Base-by-base conservation (phyloP, 768 basidiomycete species). In the Dendrothele bispora region DNA sequence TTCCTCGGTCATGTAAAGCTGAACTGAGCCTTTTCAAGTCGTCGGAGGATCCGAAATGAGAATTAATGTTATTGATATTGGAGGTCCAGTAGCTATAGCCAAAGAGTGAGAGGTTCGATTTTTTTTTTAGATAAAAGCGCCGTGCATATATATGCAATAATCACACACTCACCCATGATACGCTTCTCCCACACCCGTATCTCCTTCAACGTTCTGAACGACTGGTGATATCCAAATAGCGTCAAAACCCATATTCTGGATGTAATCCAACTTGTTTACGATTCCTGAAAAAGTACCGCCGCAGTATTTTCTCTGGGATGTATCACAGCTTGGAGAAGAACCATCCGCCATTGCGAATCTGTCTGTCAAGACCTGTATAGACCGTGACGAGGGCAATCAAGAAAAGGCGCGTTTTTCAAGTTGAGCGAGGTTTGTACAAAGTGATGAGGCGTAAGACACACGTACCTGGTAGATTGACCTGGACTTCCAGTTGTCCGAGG, bases 151-250 rank as follows among this genome's bases (percentile, higher is more conserved):
- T 15, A 10, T 20, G 18, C 10, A 12, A 25, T 8, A 30, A 41
- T 0, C 11, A 26, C 10, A 3, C 6, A 78, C 85, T 57, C 79
- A 86, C 51, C 86, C 86, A 55, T 88, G 87, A 58, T 89, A 90
- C 14, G 84, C 71, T 53, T 86, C 80, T 24, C 87, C 86, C 57
- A 86, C 85, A 2, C 74, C 66, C 1, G 83, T 84, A 36, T 70
- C 55, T 0, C 75, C 77, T 21, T 81, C 69, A 41, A 82, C 77
- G 58, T 87, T 87, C 60, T 79, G 67, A 17, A 79, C 79, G 18
- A 88, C 72, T 3, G 88, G 88, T 44, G 84, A 86, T 50, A 86
- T 87, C 86, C 85, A 88, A 37, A 87, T 70, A 62, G 86, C 84
- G 40, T 86, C 85, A 62, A 88, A 88, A 3, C 87, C 88, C 60